These are phyloP conservation scores for Penicillium digitatum DNA, from an alignment of 2,329 filamentous ascomycete genomes.

Conservation along the genomic window DNA sequence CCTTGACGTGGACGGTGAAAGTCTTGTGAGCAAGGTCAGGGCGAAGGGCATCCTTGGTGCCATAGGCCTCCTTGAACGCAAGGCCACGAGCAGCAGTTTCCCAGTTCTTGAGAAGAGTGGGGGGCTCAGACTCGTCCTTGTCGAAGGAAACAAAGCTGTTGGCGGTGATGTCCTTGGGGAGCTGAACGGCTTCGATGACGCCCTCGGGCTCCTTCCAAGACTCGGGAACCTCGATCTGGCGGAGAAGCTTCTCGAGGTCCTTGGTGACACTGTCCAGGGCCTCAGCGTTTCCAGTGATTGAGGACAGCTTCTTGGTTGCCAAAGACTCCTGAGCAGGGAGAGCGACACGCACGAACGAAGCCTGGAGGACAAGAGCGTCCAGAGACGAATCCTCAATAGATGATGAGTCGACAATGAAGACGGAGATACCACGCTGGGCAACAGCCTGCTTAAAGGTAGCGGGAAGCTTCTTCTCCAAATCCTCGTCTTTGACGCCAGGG, in stretches of 20 bases:
- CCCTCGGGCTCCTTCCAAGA: constrained; percentile 71
- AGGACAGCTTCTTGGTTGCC: constrained; percentile 63
- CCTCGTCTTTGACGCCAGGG: constrained; percentile 77
- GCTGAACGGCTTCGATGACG: constrained; percentile 36
- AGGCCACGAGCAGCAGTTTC: constrained; percentile 80
- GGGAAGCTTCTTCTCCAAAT: constrained; percentile 80
- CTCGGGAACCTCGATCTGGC: constrained; percentile 69
- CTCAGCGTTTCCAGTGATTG: constrained; percentile 57
- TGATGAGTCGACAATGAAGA: constrained; percentile 72
- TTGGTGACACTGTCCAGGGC: constrained; percentile 57
- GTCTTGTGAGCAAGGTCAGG: constrained; percentile 86
- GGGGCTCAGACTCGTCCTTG: constrained; percentile 67
- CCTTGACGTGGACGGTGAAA: constrained; percentile 81
- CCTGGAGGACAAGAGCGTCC: constrained; percentile 66
- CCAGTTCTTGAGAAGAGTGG: constrained; percentile 69
- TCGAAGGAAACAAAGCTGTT: constrained; percentile 82
- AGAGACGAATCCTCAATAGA: constrained; percentile 64
- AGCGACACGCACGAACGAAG: constrained; percentile 77
- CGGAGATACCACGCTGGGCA: constrained; percentile 63
- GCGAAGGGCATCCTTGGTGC: constrained; percentile 67
- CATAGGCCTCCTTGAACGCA: constrained; percentile 91
- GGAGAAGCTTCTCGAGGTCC: constrained; percentile 65
- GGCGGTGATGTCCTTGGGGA: constrained; percentile 63
- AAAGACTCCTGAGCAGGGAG: constrained; percentile 61
- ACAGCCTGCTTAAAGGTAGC: constrained; percentile 66